phyloP scores from a whole-genome alignment of 345 rosid species.

The Draba incana region DNA sequence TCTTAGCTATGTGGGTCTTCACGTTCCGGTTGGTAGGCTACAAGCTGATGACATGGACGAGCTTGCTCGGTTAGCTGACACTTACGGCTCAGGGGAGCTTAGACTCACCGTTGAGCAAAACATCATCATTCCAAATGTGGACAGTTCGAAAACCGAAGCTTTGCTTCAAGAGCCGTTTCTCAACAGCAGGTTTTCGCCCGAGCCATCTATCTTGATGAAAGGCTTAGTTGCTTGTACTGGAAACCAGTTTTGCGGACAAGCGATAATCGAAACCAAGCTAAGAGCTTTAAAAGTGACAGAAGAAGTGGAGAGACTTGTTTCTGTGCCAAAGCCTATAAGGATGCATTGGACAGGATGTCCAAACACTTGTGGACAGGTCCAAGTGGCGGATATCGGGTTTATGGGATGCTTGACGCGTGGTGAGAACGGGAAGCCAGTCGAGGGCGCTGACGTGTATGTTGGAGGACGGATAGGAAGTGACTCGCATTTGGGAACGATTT shows the following conservation, averaged over 20 bases:
- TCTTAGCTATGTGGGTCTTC: slow-evolving; percentile 76
- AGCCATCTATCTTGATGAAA: slow-evolving; percentile 82
- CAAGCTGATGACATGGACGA: slow-evolving; percentile 95
- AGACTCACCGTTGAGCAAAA: slow-evolving; percentile 93
- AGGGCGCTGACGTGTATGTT: slow-evolving; percentile 80
- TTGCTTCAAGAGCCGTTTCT: slow-evolving; percentile 68
- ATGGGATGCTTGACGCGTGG: slow-evolving; percentile 95
- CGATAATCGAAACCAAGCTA: slow-evolving; percentile 89
- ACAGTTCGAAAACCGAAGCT: slow-evolving; percentile 69
- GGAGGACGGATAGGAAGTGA: slow-evolving; percentile 92
- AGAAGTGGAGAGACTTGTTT: slow-evolving; percentile 78
- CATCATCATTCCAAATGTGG: slow-evolving; percentile 81
- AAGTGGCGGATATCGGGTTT: slow-evolving; percentile 94
- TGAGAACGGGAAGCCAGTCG: slow-evolving; percentile 68
- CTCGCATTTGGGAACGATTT: slow-evolving; percentile 76
- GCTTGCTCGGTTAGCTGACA: slow-evolving; percentile 75
- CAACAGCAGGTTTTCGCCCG: slow-evolving; percentile 61
- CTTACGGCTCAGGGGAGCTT: slow-evolving; percentile 82
- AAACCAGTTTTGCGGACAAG: slow-evolving; percentile 92
- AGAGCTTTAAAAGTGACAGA: slow-evolving; percentile 84
- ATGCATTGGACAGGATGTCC: slow-evolving; percentile 99
- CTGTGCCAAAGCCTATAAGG: slow-evolving; percentile 63
- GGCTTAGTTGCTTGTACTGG: slow-evolving; percentile 95
- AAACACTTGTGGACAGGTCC: slow-evolving; percentile 85
- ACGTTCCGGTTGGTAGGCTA: slow-evolving; percentile 85